Evolutionary conservation across 352 stramenopile species (phyloP).

Genomic region (Elongisporangium anandrum): DNA sequence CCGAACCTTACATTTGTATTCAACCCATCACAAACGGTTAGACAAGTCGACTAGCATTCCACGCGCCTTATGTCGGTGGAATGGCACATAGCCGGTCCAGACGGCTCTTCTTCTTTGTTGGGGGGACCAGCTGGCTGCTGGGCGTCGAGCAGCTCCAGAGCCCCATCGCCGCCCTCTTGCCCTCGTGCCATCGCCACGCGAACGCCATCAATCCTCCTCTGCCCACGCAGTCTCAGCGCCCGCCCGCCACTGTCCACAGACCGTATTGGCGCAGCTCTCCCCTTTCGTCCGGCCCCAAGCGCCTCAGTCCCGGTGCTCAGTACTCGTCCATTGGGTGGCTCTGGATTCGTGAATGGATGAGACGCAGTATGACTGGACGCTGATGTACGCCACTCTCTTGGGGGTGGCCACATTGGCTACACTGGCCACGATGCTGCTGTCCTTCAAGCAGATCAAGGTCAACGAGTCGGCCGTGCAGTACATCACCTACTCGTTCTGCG

Average conservation of each 20-base stretch:
- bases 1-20: not conserved
- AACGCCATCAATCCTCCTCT: not conserved
- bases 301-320: not conserved
- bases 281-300: not conserved
- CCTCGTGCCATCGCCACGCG: not conserved
- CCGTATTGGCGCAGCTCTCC: not conserved
- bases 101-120: not conserved
- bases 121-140: not conserved
- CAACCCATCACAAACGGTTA: not conserved
- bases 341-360: conserved; percentile 36
- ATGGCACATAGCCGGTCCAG: not conserved
- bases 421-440: conserved; percentile 43
- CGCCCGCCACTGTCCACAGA: not conserved
- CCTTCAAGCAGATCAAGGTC: conserved; percentile 60
- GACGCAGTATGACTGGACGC: conserved; percentile 49
- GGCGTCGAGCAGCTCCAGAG: not conserved
- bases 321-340: conserved; percentile 10
- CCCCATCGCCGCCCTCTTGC: not conserved
- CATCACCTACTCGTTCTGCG: conserved; percentile 59
- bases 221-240: not conserved
- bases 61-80: not conserved
- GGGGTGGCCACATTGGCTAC: conserved; percentile 35
- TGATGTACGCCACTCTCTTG: conserved; percentile 52
- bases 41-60: not conserved
- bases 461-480: conserved; percentile 62